phyloP scores from a whole-genome alignment of 306 rosid species.

The Leucaena leucocephala region DNA sequence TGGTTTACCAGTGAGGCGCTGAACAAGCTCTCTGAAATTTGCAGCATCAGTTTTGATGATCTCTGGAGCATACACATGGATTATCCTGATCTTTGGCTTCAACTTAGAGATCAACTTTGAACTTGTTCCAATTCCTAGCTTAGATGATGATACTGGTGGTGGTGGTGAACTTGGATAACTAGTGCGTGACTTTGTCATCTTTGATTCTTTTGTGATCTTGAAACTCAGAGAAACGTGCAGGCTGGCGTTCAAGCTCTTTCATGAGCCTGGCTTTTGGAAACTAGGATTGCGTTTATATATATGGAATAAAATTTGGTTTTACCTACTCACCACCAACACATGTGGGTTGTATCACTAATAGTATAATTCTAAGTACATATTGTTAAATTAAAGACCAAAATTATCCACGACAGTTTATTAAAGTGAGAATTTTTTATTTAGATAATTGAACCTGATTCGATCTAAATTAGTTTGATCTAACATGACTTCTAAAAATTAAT shows the following conservation, averaged over 20 bases:
- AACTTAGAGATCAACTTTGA: conserved; percentile 47
- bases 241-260: conserved; percentile 14
- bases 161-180: conserved; percentile 7
- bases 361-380: no score
- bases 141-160: conserved; percentile 26
- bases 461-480: no score
- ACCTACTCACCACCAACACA: background rate
- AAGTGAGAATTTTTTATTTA: background rate
- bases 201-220: conserved; percentile 27
- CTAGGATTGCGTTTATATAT: background rate
- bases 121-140: conserved; percentile 41
- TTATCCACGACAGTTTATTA: background rate
- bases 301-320: conserved; percentile 23
- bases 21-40: conserved; percentile 63
- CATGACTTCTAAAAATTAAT: background rate
- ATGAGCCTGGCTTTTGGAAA: conserved; percentile 35
- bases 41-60: conserved; percentile 57
- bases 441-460: no score
- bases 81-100: conserved; percentile 54
- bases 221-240: conserved; percentile 6
- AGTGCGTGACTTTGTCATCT: conserved; percentile 48
- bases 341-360: no score
- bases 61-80: conserved; percentile 60
- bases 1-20: conserved; percentile 59
- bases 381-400: background rate